These are phyloP conservation scores for Dicorynia guianensis DNA, from an alignment of 306 rosid species.

Conservation along the genomic window DNA sequence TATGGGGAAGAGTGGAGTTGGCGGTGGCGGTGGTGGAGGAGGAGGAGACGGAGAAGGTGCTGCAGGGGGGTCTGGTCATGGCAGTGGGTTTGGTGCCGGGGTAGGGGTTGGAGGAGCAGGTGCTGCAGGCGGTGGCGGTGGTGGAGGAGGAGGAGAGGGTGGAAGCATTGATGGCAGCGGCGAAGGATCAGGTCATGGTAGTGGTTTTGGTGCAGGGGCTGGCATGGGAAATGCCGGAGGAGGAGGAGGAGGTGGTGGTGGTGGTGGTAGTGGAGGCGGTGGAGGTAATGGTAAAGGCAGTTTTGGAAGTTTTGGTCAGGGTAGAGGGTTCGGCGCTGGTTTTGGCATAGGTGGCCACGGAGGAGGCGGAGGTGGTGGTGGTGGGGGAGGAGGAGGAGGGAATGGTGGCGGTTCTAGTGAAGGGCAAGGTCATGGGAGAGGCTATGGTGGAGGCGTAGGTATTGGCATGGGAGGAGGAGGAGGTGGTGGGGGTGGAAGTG, in stretches of 20 bases:
- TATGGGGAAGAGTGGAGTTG: slow-evolving; percentile 16
- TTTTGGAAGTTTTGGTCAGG: slow-evolving; percentile 44
- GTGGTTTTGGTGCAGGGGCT: slow-evolving; percentile 52
- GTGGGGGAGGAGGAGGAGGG: slow-evolving; percentile 46
- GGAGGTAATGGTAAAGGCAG: slow-evolving; percentile 11
- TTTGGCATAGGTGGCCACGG: slow-evolving; percentile 38
- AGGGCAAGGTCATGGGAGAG: slow-evolving; percentile 55
- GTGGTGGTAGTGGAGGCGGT: slow-evolving; percentile 45
- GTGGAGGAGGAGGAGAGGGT: slow-evolving; percentile 44
- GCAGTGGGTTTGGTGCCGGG: slow-evolving; percentile 42
- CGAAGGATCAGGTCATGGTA: slow-evolving; percentile 59
- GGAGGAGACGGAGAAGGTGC: slow-evolving; percentile 14
- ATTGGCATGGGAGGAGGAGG: slow-evolving; percentile 28
- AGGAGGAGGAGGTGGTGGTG: slow-evolving; percentile 52
- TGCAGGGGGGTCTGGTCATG: slow-evolving; percentile 38
- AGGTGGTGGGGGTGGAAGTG: slow-evolving; percentile 14
- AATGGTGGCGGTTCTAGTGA: slow-evolving; percentile 35
- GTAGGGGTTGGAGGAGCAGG: slow-evolving; percentile 20
- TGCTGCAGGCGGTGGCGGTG: slow-evolving; percentile 40
- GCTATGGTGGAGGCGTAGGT: slow-evolving; percentile 43
- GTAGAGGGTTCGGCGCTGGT: slow-evolving; percentile 55
- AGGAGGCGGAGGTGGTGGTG: slow-evolving; percentile 31
- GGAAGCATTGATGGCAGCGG: slow-evolving; percentile 45
- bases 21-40: slow-evolving; percentile 38
- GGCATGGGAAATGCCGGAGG: slow-evolving; percentile 43